Evolutionary conservation across 371 early-diverging fungal species (phyloP), one percentile per base, ranked within the genome.

Genomic region (Coemansia sp.): DNA sequence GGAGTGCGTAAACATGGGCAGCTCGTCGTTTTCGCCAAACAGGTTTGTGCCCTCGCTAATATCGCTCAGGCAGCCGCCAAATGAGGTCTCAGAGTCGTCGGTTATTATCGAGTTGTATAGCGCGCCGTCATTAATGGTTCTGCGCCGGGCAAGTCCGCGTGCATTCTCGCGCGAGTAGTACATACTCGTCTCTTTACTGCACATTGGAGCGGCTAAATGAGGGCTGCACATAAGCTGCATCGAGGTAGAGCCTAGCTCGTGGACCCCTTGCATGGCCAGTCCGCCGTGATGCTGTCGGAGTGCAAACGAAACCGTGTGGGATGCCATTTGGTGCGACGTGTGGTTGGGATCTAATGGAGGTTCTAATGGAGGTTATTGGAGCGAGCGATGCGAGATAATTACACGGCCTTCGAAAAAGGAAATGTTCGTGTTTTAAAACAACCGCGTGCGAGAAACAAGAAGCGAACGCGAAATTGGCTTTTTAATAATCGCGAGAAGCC

Each of bases 61-160:
- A 20, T 68, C 71, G 59, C 71, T 67, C 56, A 67, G 36, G 58
- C 61, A 57, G 39, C 54, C 58, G 34, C 66, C 60, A 7, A 61
- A 38, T 34, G 47, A n/a, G 47, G 34, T 9, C 16, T 41, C 41
- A n/a, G 47, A 48, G 7, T 16, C 36, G 35, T 53, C 53, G 10
- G 11, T 20, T n/a, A 53, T 53, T 20, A 38, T 36, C 36, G 53
- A 41, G 33, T 30, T 57, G 45, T 30, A 36, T n/a, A 31, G 14
- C 10, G 39, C 26, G 10, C 33, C 49, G 39, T 49, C 34, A 16
- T 47, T 34, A 16, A 58, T 47, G 30, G 58, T 48, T 26, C 49
- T 47, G 33, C 58, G 47, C 20, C 58, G 58, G n/a, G 31, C 45
- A 12, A 58, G 49, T 2, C 58, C 39, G 5, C 31, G 33, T 10